phyloP scores from a whole-genome alignment of 768 basidiomycete genomes.

The Lactarius vividus region DNA sequence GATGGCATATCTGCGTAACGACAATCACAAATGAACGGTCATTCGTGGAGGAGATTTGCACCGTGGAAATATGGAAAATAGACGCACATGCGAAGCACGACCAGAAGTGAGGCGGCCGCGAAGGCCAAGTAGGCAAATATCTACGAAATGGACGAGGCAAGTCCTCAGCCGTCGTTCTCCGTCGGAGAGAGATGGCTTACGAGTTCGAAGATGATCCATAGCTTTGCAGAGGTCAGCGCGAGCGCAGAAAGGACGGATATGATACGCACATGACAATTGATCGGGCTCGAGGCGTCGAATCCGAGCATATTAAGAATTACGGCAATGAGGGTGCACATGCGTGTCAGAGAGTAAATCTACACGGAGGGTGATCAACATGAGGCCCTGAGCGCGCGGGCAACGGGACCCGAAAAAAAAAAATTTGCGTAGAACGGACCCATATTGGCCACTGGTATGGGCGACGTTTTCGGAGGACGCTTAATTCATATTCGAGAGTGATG shows the following conservation, averaged over 20 bases:
- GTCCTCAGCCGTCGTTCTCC: not conserved
- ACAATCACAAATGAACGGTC: not conserved
- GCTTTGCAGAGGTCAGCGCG: not conserved
- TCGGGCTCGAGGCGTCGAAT: not conserved
- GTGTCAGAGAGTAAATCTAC: constrained; percentile 23
- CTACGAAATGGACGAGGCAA: not conserved
- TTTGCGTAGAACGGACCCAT: constrained; percentile 11
- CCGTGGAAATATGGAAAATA: not conserved
- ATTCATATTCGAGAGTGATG: not conserved
- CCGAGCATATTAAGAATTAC: constrained; percentile 1
- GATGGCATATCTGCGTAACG: constrained; percentile 2
- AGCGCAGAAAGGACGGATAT: not conserved
- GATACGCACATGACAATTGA: constrained; percentile 18
- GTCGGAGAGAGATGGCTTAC: not conserved
- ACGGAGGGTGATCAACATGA: not conserved
- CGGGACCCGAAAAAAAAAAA: not conserved
- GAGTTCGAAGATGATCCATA: not conserved
- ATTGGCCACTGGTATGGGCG: constrained; percentile 16
- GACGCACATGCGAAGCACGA: constrained; percentile 17
- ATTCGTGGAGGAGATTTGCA: not conserved
- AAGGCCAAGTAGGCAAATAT: not conserved
- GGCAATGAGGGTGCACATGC: constrained; percentile 1
- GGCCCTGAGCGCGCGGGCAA: not conserved
- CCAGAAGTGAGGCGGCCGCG: not conserved
- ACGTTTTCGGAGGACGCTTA: not conserved